phyloP scores from a whole-genome alignment of 306 rosid genomes.

The Cucumis sativus region DNA sequence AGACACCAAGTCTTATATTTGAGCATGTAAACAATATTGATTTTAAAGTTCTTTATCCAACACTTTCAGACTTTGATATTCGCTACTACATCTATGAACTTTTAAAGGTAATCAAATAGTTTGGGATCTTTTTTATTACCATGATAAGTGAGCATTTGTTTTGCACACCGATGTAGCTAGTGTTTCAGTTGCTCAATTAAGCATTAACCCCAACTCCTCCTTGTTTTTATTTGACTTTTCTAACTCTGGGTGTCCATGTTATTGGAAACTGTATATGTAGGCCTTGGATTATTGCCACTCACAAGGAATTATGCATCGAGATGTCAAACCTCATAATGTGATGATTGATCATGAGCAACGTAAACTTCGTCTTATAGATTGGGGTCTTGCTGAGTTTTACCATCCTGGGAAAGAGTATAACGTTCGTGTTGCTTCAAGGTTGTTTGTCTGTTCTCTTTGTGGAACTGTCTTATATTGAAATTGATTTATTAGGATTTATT shows the following conservation, averaged over 20 bases:
- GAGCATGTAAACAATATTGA: conserved; percentile 34
- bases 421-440: conserved; percentile 41
- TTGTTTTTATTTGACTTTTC: background rate
- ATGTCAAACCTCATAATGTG: conserved; percentile 40
- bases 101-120: conserved; percentile 16
- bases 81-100: conserved; percentile 39
- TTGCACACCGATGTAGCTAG: background rate
- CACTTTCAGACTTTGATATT: conserved; percentile 29
- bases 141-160: background rate
- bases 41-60: conserved; percentile 30
- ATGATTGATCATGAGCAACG: conserved; percentile 37
- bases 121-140: background rate
- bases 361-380: conserved; percentile 38
- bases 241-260: background rate
- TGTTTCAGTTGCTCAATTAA: background rate
- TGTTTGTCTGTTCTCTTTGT: background rate
- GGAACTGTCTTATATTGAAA: background rate
- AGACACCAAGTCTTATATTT: conserved; percentile 34
- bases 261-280: conserved; percentile 4
- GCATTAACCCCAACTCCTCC: background rate
- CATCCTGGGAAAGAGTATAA: conserved; percentile 41
- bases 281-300: conserved; percentile 37
- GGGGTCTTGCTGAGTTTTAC: conserved; percentile 42
- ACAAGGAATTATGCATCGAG: conserved; percentile 42
- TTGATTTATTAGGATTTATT: background rate